Evolutionary conservation across 768 basidiomycete species (phyloP).

Genomic region (Lactarius akahatsu): DNA sequence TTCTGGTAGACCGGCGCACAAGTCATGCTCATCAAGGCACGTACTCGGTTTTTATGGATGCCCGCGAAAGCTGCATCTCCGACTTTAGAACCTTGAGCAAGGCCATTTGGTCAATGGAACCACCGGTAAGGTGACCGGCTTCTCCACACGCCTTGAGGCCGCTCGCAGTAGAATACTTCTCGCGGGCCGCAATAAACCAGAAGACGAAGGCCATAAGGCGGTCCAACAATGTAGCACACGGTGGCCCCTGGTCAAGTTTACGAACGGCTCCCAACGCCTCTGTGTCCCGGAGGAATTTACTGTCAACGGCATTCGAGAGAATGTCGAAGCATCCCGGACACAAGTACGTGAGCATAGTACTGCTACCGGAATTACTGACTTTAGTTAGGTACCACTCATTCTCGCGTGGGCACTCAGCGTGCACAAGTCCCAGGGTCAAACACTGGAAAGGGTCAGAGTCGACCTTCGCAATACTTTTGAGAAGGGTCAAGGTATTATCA

Average conservation of each 20-base stretch:
- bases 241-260: conserved; percentile 69
- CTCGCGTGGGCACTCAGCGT: conserved; percentile 85
- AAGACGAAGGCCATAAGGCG: background rate
- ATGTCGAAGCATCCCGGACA: conserved; percentile 55
- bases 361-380: conserved; percentile 5
- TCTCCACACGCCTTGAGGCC: conserved; percentile 48
- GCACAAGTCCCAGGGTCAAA: conserved; percentile 91
- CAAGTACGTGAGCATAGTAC: conserved; percentile 45
- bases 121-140: conserved; percentile 53
- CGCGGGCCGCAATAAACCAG: background rate
- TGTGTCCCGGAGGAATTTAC: conserved; percentile 61
- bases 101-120: conserved; percentile 71
- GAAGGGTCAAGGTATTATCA: conserved; percentile 63
- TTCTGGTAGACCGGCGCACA: conserved; percentile 66
- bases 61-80: conserved; percentile 1
- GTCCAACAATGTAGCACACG: conserved; percentile 2
- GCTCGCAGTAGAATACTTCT: conserved; percentile 33
- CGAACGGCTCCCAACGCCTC: conserved; percentile 45
- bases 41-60: background rate
- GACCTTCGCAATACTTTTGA: conserved; percentile 77
- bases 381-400: conserved; percentile 51
- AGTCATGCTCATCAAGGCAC: conserved; percentile 78
- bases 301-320: conserved; percentile 57
- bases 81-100: conserved; percentile 62
- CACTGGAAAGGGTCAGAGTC: conserved; percentile 78